These are phyloP conservation scores for Aspergillus tanneri DNA, from an alignment of 2,329 filamentous ascomycete species.

Conservation along the genomic window DNA sequence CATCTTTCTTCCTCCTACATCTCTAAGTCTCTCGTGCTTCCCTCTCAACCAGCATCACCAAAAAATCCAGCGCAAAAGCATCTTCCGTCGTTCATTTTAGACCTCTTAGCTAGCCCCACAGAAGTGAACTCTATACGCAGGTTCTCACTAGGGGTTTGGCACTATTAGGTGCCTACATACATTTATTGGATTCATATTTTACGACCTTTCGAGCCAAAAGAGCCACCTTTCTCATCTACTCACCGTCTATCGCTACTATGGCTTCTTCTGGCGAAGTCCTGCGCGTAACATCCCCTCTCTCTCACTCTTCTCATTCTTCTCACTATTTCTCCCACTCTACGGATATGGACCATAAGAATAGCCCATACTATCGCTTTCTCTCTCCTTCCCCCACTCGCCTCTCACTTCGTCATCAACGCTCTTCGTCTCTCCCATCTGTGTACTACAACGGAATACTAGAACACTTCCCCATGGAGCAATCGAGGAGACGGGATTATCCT, in stretches of 20 bases:
- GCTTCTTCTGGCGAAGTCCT: conserved; percentile 23
- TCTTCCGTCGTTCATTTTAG: conserved; percentile 1
- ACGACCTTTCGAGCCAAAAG: background rate
- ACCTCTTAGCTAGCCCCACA: conserved; percentile 16
- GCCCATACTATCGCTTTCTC: conserved; percentile 29
- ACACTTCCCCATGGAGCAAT: conserved; percentile 27
- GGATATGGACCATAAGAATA: conserved; percentile 23
- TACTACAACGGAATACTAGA: conserved; percentile 28
- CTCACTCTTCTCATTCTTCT: conserved; percentile 11
- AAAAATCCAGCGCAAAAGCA: background rate
- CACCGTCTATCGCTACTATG: conserved; percentile 10
- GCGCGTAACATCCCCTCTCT: conserved; percentile 21
- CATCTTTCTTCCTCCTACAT: background rate
- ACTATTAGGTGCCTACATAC: conserved; percentile 20
- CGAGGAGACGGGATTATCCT: conserved; percentile 15
- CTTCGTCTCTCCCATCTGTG: conserved; percentile 25
- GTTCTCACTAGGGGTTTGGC: conserved; percentile 15
- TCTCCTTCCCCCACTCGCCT: conserved; percentile 25
- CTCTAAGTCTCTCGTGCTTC: background rate
- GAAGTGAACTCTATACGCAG: conserved; percentile 15
- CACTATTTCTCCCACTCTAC: conserved; percentile 22
- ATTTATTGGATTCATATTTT: conserved; percentile 13
- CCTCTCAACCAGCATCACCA: background rate
- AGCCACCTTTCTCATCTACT: background rate
- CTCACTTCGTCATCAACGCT: conserved; percentile 17